Conservation (phyloP, 495 filamentous ascomycete species). For the Talaromyces borbonicus region DNA sequence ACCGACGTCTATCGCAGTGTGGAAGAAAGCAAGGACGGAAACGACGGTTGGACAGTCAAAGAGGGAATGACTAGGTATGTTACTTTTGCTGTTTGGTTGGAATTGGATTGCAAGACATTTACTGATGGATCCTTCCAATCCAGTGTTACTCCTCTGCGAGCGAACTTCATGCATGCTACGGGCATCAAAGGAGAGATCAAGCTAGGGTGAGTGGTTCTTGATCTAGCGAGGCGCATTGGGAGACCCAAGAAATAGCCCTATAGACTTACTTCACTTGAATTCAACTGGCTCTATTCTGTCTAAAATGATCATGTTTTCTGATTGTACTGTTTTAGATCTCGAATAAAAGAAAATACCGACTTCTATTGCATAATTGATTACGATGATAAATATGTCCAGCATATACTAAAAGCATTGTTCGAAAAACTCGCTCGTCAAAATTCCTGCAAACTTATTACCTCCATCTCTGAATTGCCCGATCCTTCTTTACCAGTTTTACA, state of each 20-base stretch:
- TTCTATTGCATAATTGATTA: constrained; percentile 74
- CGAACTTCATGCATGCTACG: constrained; percentile 82
- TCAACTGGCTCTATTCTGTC: not conserved
- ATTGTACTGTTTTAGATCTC: constrained; percentile 28
- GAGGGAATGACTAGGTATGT: constrained; percentile 79
- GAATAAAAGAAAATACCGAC: constrained; percentile 28
- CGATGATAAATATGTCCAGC: constrained; percentile 77
- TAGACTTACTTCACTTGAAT: constrained; percentile 7
- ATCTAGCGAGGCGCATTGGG: constrained; percentile 7
- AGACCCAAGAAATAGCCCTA: constrained; percentile 3
- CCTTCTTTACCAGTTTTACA: constrained; percentile 52
- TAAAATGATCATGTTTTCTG: constrained; percentile 20
- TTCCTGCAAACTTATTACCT: constrained; percentile 33
- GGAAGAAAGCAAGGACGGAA: constrained; percentile 67
- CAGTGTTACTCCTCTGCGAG: constrained; percentile 83
- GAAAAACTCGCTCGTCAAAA: constrained; percentile 38
- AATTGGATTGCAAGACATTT: not conserved
- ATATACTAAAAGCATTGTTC: constrained; percentile 50
- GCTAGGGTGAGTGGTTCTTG: constrained; percentile 61
- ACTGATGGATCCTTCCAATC: constrained; percentile 10
- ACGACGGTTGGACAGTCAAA: constrained; percentile 90
- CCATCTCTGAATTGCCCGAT: constrained; percentile 33
- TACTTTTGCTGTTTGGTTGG: no score
- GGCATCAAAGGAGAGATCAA: constrained; percentile 66
- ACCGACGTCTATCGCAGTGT: constrained; percentile 77